phyloP scores from a whole-genome alignment of 2,329 filamentous ascomycete genomes.

The Fusarium continuum region DNA sequence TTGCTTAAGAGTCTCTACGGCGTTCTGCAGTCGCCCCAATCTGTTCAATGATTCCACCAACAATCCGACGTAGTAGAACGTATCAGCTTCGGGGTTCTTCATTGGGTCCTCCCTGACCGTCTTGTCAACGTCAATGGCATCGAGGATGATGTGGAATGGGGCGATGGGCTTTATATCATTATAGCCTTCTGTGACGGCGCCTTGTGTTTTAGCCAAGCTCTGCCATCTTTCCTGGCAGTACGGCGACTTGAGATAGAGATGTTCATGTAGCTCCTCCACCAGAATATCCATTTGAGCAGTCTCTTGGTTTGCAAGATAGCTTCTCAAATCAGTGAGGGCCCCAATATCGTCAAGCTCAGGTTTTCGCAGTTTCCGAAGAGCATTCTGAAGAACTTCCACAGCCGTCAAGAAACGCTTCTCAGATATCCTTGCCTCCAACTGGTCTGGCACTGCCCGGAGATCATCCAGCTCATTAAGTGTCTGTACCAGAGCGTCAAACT shows the following conservation, averaged over 20 bases:
- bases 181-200: conserved; percentile 60
- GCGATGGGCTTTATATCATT: conserved; percentile 56
- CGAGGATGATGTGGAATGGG: conserved; percentile 68
- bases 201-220: conserved; percentile 74
- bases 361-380: conserved; percentile 81
- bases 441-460: conserved; percentile 87
- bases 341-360: conserved; percentile 93
- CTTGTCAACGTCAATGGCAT: conserved; percentile 67
- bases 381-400: conserved; percentile 90
- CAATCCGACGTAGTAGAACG: conserved; percentile 90
- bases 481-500: conserved; percentile 89
- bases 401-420: conserved; percentile 95
- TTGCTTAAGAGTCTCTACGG: conserved; percentile 91
- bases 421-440: conserved; percentile 91
- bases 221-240: conserved; percentile 98
- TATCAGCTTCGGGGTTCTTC: conserved; percentile 94
- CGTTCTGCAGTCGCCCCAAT: conserved; percentile 83
- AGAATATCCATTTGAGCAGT: conserved; percentile 90
- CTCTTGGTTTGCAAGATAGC: conserved; percentile 93
- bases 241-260: conserved; percentile 95
- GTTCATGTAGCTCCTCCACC: conserved; percentile 96
- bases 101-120: conserved; percentile 84
- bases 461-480: conserved; percentile 86
- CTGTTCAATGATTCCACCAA: conserved; percentile 91
- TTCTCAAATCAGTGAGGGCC: conserved; percentile 83